Evolutionary conservation across 148 eudicot genomes (phyloP).

Genomic region (Pouteria glomerata): DNA sequence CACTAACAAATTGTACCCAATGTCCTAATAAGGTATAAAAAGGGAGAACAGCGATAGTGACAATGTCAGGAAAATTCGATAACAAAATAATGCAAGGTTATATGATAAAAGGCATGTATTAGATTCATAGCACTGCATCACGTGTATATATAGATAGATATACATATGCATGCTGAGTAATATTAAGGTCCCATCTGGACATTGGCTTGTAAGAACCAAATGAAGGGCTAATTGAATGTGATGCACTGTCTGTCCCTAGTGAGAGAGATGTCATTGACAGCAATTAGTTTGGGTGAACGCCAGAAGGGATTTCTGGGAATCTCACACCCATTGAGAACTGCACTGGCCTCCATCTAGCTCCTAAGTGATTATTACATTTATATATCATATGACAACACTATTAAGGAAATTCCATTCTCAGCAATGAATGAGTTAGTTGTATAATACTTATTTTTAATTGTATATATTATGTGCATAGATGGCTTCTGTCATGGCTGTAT

Average conservation of each 20-base stretch:
- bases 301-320: neutral
- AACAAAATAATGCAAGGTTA: neutral
- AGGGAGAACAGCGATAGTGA: neutral
- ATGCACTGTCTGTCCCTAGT: neutral
- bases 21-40: no score
- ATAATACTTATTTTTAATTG: no score
- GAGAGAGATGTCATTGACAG: no score
- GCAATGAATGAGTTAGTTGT: no score
- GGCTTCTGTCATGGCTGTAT: no score
- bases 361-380: neutral
- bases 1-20: no score
- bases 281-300: no score
- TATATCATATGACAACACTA: neutral
- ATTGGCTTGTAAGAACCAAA: neutral
- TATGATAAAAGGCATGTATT: neutral
- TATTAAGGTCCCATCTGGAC: no score
- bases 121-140: neutral
- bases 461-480: no score
- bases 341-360: neutral
- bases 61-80: neutral
- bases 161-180: neutral
- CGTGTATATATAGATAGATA: no score
- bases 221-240: neutral
- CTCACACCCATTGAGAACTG: neutral
- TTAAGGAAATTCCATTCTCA: no score